phyloP scores from a whole-genome alignment of 1,284 basidiomycete species.

The Moesziomyces globuligerus region DNA sequence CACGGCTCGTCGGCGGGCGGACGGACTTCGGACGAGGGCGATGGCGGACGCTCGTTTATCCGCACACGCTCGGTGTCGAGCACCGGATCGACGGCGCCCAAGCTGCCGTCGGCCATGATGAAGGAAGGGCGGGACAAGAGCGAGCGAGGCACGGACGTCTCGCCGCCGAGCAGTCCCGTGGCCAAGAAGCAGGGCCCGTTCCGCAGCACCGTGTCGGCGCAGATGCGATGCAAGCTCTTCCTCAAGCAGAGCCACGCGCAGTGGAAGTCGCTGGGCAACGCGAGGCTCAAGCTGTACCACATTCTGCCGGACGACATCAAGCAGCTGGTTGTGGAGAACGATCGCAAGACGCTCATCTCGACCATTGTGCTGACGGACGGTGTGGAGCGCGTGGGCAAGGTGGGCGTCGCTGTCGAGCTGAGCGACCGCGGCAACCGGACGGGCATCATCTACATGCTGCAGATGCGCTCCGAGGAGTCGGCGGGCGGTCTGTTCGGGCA shows the following conservation, averaged over 20 bases:
- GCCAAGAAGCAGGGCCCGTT: constrained; percentile 36
- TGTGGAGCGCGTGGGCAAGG: constrained; percentile 96
- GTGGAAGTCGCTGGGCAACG: constrained; percentile 94
- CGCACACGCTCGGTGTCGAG: constrained; percentile 49
- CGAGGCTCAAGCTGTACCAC: constrained; percentile 84
- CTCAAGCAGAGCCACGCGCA: constrained; percentile 92
- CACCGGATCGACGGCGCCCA: constrained; percentile 38
- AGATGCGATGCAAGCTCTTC: constrained; percentile 99
- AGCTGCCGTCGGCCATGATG: constrained; percentile 59
- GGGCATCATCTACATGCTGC: constrained; percentile 97
- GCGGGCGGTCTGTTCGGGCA: constrained; percentile 86
- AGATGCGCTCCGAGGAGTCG: constrained; percentile 78
- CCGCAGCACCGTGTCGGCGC: constrained; percentile 74
- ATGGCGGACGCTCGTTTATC: constrained; percentile 18
- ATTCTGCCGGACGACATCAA: constrained; percentile 85
- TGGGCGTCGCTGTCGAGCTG: constrained; percentile 94
- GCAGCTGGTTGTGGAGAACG: constrained; percentile 93
- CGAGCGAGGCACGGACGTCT: constrained; percentile 37
- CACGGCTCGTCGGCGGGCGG: constrained; percentile 27
- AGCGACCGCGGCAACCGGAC: constrained; percentile 88
- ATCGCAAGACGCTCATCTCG: constrained; percentile 81
- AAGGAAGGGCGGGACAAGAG: constrained; percentile 38
- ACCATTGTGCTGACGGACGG: constrained; percentile 95
- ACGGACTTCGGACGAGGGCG: constrained; percentile 43
- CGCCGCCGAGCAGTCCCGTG: constrained; percentile 30